Conservation (phyloP, 371 early-diverging fungal genomes). For the Syncephalastrum contaminatum region DNA sequence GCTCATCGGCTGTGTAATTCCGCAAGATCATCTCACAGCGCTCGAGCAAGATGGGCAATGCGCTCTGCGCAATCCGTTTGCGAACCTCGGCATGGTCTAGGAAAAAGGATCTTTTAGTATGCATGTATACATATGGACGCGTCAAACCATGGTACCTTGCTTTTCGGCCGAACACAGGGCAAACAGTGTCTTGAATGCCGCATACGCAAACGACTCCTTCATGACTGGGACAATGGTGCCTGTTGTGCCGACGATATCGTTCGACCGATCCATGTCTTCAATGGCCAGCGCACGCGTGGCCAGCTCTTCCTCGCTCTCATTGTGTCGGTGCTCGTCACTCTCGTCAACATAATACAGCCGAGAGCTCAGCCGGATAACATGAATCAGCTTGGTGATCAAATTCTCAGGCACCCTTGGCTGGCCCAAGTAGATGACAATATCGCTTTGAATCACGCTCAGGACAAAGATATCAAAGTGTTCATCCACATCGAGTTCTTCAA, state of each 20-base stretch:
- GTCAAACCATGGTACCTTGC: slow-evolving; percentile 34
- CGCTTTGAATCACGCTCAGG: slow-evolving; percentile 61
- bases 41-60: slow-evolving; percentile 71
- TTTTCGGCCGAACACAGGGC: slow-evolving; percentile 60
- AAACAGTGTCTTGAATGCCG: slow-evolving; percentile 64
- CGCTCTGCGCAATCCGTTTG: slow-evolving; percentile 64
- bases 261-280: slow-evolving; percentile 22
- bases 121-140: slow-evolving; percentile 17
- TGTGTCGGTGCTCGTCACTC: slow-evolving; percentile 12
- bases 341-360: slow-evolving; percentile 50
- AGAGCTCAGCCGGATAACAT: slow-evolving; percentile 59
- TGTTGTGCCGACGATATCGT: slow-evolving; percentile 46
- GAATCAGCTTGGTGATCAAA: slow-evolving; percentile 52
- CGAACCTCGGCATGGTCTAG: slow-evolving; percentile 41
- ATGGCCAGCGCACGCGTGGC: slow-evolving; percentile 15
- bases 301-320: slow-evolving; percentile 12
- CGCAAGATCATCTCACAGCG: slow-evolving; percentile 68
- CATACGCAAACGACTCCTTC: slow-evolving; percentile 74
- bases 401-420: slow-evolving; percentile 65
- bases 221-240: slow-evolving; percentile 65
- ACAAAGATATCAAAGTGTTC: slow-evolving; percentile 80
- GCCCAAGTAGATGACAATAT: slow-evolving; percentile 69
- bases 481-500: slow-evolving; percentile 71
- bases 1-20: slow-evolving; percentile 72
- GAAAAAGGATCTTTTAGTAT: slow-evolving; percentile 1